Base-by-base conservation (phyloP, 345 rosid genomes). In the Lumnitzera racemosa region DNA sequence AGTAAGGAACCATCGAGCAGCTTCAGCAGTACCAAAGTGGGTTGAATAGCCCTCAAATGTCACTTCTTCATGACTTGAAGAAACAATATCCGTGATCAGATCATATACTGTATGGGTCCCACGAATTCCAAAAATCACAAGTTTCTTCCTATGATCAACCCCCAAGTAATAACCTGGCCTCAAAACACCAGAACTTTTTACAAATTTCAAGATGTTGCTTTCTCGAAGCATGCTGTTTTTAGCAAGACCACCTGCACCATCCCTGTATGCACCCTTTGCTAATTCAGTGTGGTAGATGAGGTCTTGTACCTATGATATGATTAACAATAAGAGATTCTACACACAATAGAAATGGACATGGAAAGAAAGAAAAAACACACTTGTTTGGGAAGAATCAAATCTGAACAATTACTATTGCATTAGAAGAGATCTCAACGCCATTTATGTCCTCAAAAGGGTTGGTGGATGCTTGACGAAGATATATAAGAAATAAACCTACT, bases 11-110 rank as follows among this genome's bases (percentile, higher is more conserved):
- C 99, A 94, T 17, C 92, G 74, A 47, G 99, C 92, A 68, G 97
- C 90, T 79, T 94, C 97, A 66, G 96, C 84, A 4, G 88, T 88
- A 73, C 97, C 99, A 78, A 90, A 90, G 75, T 94, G 99, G 47
- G 96, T 84, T 31, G 95, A 88, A 70, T 76, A 94, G 58, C 96
- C 95, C 72, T 94, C 99, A 75, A 81, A 86, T 24, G 89, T 80
- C 63, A 94, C 85, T 61, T 86, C 95, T 71, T 76, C 89, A 61
- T 81, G 78, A 61, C 92, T 80, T n/a, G 96, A 81, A 61, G 96
- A 76, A 64, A 88, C 86, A 68, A 88, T 88, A 61, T 86, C 88
- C 1, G 99, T 90, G 52, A 90, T 84, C 31, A 90, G 82, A 72
- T 94, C 99, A 53, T 84, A 88, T 8, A 88, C 91, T 0, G 95